Percentiles rank a stretch among this genome's conserved stretches.
phyloP scores from a whole-genome alignment of 371 early-diverging fungal species.

The Coemansia sp. region DNA sequence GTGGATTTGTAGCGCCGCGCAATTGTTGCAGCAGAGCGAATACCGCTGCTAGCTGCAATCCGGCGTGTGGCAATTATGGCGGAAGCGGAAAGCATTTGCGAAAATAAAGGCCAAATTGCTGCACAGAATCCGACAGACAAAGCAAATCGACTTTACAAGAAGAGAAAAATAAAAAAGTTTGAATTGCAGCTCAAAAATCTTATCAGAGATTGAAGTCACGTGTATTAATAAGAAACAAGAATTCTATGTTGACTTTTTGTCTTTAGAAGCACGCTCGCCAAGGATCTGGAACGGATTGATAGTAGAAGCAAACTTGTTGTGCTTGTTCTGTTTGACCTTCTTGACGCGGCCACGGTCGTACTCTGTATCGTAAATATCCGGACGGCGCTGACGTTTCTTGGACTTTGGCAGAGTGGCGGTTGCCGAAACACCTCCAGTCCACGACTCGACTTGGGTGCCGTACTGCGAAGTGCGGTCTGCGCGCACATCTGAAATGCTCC shows the following conservation, averaged over 20 bases:
- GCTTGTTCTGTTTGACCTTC: slow-evolving; percentile 65
- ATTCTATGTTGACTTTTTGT: slow-evolving; percentile 2
- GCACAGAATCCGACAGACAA: not conserved
- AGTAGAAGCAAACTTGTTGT: slow-evolving; percentile 24
- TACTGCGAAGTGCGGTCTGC: slow-evolving; percentile 52
- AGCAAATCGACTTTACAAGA: not conserved
- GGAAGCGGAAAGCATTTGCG: slow-evolving; percentile 14
- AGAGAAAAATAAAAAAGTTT: not conserved
- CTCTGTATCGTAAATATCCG: slow-evolving; percentile 64
- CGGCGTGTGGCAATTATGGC: slow-evolving; percentile 9
- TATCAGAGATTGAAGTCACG: not conserved
- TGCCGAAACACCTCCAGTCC: slow-evolving; percentile 52
- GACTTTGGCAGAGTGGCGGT: slow-evolving; percentile 52
- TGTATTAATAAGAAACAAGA: not conserved
- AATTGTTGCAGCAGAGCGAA: slow-evolving; percentile 5
- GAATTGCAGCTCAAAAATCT: not conserved
- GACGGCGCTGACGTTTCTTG: slow-evolving; percentile 62
- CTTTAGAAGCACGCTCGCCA: slow-evolving; percentile 28
- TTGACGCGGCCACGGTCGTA: slow-evolving; percentile 78
- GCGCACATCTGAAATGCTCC: slow-evolving; percentile 44
- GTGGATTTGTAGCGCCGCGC: slow-evolving; percentile 44
- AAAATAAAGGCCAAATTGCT: not conserved
- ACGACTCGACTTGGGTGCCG: slow-evolving; percentile 52
- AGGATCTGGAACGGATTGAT: slow-evolving; percentile 50
- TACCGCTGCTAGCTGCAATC: slow-evolving; percentile 1